phyloP scores from a whole-genome alignment of 441 rosid species.

The Brassica balearica region DNA sequence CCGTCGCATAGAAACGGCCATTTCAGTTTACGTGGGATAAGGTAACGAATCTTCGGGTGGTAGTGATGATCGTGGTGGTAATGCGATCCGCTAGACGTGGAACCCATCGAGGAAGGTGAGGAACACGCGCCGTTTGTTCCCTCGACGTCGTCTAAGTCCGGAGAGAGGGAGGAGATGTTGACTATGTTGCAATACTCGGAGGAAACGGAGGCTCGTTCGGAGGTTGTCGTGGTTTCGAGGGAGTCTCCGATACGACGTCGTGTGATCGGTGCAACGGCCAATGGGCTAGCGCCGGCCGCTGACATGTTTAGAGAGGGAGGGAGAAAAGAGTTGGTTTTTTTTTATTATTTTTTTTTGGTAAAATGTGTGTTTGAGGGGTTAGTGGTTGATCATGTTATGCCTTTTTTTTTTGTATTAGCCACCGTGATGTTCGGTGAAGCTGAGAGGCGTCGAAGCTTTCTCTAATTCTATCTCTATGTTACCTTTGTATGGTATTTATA shows the following conservation, averaged over 20 bases:
- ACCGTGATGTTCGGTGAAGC: constrained; percentile 43
- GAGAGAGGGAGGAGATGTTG: constrained; percentile 35
- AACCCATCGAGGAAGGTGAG: constrained; percentile 40
- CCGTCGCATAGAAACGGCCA: constrained; percentile 43
- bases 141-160: constrained; percentile 44
- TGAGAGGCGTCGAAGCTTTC: constrained; percentile 42
- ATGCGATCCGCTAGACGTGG: constrained; percentile 48
- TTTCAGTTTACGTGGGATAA: constrained; percentile 52
- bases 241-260: constrained; percentile 70
- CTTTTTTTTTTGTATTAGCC: constrained; percentile 11
- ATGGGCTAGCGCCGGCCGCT: constrained; percentile 51
- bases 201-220: constrained; percentile 42
- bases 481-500: neutral
- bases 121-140: constrained; percentile 33
- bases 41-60: constrained; percentile 48
- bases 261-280: constrained; percentile 54
- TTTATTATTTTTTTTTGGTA: neutral
- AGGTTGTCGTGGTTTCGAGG: constrained; percentile 27
- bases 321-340: constrained; percentile 1
- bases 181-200: constrained; percentile 42
- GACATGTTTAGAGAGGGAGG: constrained; percentile 43
- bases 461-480: constrained; percentile 15
- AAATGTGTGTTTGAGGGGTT: constrained; percentile 17
- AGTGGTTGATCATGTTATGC: constrained; percentile 37
- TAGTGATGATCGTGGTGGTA: constrained; percentile 46